A percentile compares a stretch with the other conserved stretches of the same genome.
Conservation (phyloP, 2,329 filamentous ascomycete genomes). For the Elsinoe ampelina region DNA sequence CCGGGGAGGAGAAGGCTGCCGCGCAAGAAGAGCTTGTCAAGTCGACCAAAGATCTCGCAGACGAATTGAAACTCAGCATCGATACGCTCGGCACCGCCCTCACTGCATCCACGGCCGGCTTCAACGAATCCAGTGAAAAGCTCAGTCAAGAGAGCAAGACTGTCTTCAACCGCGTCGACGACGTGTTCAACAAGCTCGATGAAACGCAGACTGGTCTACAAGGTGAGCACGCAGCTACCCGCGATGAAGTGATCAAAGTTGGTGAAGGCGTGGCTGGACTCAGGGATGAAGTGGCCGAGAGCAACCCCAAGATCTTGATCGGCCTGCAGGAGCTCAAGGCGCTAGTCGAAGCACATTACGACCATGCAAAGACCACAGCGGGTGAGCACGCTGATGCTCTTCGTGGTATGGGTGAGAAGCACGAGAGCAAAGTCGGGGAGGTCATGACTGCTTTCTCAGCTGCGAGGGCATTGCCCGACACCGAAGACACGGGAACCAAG, state of each 20-base stretch:
- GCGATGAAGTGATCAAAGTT: slow-evolving; percentile 69
- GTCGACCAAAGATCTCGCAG: slow-evolving; percentile 67
- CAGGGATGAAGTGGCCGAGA: slow-evolving; percentile 69
- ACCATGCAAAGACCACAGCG: slow-evolving; percentile 60
- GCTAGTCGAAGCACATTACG: slow-evolving; percentile 77
- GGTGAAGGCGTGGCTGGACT: slow-evolving; percentile 64
- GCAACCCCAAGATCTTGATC: slow-evolving; percentile 80
- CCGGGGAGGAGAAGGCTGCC: slow-evolving; percentile 62
- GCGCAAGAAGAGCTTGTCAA: slow-evolving; percentile 65
- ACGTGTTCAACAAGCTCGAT: slow-evolving; percentile 65
- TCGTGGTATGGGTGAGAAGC: slow-evolving; percentile 29
- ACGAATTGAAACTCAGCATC: slow-evolving; percentile 78
- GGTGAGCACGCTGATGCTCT: slow-evolving; percentile 32
- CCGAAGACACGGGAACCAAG: slow-evolving; percentile 31
- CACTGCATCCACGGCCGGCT: slow-evolving; percentile 44
- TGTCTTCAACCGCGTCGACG: slow-evolving; percentile 73
- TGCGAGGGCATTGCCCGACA: slow-evolving; percentile 37
- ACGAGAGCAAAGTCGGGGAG: slow-evolving; percentile 35
- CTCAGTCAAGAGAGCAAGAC: slow-evolving; percentile 81
- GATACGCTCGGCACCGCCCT: slow-evolving; percentile 68
- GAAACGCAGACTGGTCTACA: slow-evolving; percentile 65
- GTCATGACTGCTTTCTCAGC: slow-evolving; percentile 31
- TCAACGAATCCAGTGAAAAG: slow-evolving; percentile 64
- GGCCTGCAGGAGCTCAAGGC: slow-evolving; percentile 76
- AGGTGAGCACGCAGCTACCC: slow-evolving; percentile 71